A percentile compares a stretch with the other conserved stretches of the same genome.
Conservation (phyloP, 2,329 filamentous ascomycete species). For the Exserohilum rostratum region DNA sequence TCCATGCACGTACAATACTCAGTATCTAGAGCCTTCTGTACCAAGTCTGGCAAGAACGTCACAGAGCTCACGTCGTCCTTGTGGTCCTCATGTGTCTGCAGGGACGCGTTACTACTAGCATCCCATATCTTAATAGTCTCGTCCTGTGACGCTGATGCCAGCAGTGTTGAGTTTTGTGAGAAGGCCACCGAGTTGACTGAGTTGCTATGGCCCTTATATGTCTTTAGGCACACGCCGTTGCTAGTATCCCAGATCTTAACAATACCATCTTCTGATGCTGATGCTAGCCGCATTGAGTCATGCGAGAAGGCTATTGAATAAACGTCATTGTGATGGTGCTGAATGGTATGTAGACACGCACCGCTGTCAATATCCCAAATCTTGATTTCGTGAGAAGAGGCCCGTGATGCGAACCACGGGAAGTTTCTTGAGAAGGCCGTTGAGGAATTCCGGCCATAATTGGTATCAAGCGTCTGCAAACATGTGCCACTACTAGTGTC, state of each 20-base stretch:
- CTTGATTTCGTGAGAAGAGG: no score
- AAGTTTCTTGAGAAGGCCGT: neutral
- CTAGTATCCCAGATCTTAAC: constrained; percentile 14
- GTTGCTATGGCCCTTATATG: no score
- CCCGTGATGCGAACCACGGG: no score
- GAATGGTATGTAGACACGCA: constrained; percentile 20
- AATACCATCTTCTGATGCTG: constrained; percentile 6
- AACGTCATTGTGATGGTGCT: constrained; percentile 16
- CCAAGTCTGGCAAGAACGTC: no score
- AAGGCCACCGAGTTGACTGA: no score
- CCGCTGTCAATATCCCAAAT: neutral
- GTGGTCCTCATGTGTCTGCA: no score
- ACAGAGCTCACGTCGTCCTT: no score
- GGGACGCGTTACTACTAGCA: neutral
- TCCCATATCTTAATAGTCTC: neutral
- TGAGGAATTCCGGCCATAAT: no score
- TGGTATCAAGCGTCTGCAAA: no score
- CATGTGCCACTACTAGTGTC: no score
- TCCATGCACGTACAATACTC: no score
- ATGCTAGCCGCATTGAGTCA: constrained; percentile 10
- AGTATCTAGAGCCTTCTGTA: no score
- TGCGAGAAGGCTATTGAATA: constrained; percentile 16
- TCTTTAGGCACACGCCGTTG: constrained; percentile 8
- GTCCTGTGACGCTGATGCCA: neutral
- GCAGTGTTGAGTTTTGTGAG: neutral